Evolutionary conservation across 2,329 filamentous ascomycete genomes (phyloP).

Genomic region (Hypoxylon rubiginosum): DNA sequence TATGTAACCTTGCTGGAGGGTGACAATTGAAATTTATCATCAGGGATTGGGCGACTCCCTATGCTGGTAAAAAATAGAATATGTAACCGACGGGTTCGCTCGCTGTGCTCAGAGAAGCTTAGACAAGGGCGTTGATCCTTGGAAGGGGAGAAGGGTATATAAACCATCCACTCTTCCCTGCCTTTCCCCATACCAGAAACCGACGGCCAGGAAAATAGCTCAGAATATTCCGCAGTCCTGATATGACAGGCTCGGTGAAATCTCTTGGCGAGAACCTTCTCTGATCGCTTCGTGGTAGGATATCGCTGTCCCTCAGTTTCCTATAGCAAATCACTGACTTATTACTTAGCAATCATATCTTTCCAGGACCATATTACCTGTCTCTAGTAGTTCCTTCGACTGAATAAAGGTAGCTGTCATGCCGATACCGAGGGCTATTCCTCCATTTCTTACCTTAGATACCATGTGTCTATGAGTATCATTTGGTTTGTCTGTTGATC

Average conservation of each 20-base stretch:
- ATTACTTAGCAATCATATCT: not conserved
- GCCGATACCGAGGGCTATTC: too few species aligned
- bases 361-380: not conserved
- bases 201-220: not conserved
- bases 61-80: not conserved
- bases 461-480: too few species aligned
- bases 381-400: not conserved
- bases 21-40: constrained; percentile 9
- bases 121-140: not conserved
- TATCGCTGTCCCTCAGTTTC: not conserved
- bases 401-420: not conserved
- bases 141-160: not conserved
- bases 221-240: not conserved
- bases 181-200: not conserved
- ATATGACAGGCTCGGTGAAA: not conserved
- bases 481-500: too few species aligned
- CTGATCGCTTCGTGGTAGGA: not conserved
- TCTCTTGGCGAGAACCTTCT: not conserved
- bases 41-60: not conserved
- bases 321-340: not conserved
- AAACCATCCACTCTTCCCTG: not conserved
- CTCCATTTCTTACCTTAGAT: too few species aligned
- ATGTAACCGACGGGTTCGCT: not conserved
- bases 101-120: not conserved
- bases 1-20: constrained; percentile 15